Percentiles rank a stretch among this genome's conserved stretches.
Conservation (phyloP, 352 stramenopile genomes). For the Phytophthora pinifolia region DNA sequence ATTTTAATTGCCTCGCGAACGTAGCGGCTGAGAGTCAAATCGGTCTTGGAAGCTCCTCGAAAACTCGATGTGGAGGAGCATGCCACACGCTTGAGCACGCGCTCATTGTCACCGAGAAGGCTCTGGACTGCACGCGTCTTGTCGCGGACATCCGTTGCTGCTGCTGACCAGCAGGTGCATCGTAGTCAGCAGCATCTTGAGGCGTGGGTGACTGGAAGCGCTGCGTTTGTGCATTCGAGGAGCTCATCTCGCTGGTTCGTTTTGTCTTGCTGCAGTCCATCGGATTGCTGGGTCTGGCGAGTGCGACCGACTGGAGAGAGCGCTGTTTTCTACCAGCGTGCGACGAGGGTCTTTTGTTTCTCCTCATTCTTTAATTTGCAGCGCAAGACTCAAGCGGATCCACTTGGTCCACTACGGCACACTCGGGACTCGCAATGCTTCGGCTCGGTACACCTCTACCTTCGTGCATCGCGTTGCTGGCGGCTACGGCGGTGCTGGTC, state of each 20-base stretch:
- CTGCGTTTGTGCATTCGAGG: slow-evolving; percentile 10
- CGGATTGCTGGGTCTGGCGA: no score
- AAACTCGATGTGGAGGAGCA: no score
- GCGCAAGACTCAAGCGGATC: background rate
- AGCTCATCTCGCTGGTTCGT: background rate
- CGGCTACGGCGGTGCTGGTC: slow-evolving; percentile 16
- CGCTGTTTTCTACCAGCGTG: background rate
- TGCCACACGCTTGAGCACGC: no score
- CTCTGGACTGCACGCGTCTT: no score
- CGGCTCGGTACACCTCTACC: background rate
- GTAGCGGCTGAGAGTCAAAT: no score
- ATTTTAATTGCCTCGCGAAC: no score
- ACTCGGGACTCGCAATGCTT: slow-evolving; percentile 3
- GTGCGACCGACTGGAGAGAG: background rate
- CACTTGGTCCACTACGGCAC: background rate
- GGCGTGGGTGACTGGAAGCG: background rate
- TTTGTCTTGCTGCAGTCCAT: no score
- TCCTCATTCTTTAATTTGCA: slow-evolving; percentile 20
- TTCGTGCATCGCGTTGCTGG: background rate
- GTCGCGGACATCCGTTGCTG: no score
- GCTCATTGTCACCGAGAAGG: no score
- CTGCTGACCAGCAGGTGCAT: no score
- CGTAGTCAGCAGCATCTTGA: no score
- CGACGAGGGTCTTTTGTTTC: background rate
- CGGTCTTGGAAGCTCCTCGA: no score